A percentile compares a stretch with the other conserved stretches of the same genome.
Evolutionary conservation across 1,139 yeast species (phyloP).

Genomic region (Debaryomycetaceae sp.): DNA sequence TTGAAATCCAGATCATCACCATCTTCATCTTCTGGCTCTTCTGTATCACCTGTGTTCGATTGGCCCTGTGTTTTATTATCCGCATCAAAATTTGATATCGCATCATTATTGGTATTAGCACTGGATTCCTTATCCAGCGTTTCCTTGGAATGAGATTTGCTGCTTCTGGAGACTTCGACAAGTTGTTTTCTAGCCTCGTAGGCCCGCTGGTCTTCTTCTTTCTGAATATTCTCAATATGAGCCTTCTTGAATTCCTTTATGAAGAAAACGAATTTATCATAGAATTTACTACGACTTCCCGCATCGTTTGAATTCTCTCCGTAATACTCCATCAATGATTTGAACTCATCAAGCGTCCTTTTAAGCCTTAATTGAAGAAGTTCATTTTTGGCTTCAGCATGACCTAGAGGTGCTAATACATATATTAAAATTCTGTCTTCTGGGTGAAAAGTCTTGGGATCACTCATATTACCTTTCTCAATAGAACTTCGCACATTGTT

Average conservation of each 20-base stretch:
- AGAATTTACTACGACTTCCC: constrained; percentile 36
- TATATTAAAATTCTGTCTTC: constrained; percentile 60
- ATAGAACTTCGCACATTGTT: constrained; percentile 54
- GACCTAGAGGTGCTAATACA: constrained; percentile 48
- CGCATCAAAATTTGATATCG: constrained; percentile 6
- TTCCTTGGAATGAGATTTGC: constrained; percentile 5
- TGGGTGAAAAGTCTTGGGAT: constrained; percentile 67
- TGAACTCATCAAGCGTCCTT: constrained; percentile 52
- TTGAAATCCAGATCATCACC: constrained; percentile 7
- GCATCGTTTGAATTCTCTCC: constrained; percentile 75
- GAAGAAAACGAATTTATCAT: constrained; percentile 34
- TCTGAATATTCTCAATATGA: constrained; percentile 45
- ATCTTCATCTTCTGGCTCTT: constrained; percentile 13
- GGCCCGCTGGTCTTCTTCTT: constrained; percentile 44
- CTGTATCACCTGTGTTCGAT: constrained; percentile 9
- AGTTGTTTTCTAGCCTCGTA: constrained; percentile 36
- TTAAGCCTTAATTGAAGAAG: constrained; percentile 55
- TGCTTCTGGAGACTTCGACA: constrained; percentile 24
- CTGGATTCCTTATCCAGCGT: constrained; percentile 8
- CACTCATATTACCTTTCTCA: constrained; percentile 72
- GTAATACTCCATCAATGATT: constrained; percentile 67
- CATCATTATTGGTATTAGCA: constrained; percentile 4
- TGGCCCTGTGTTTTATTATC: constrained; percentile 10
- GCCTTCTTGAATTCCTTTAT: constrained; percentile 42
- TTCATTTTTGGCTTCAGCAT: constrained; percentile 61